A percentile compares a stretch with the other conserved stretches of the same genome.
phyloP scores from a whole-genome alignment of 2,329 filamentous ascomycete genomes.

The Delphinella strobiligena region DNA sequence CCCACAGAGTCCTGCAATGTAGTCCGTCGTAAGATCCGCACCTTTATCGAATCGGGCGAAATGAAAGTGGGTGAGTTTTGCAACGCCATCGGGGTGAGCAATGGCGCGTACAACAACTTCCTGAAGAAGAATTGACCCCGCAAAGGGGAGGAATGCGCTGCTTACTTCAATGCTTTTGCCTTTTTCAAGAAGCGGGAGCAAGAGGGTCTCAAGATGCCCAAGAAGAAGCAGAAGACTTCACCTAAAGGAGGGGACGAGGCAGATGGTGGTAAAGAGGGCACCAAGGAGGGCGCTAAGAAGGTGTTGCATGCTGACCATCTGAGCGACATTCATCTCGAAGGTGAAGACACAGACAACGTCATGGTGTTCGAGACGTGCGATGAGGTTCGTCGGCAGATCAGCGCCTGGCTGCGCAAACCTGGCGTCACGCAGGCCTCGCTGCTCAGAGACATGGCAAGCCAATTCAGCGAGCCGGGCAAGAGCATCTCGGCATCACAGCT shows the following conservation, averaged over 20 bases:
- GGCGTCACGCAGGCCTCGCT: slow-evolving; percentile 41
- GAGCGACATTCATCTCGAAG: slow-evolving; percentile 14
- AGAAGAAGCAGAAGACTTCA: slow-evolving; percentile 19
- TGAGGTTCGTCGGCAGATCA: slow-evolving; percentile 46
- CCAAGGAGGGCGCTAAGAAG: background rate
- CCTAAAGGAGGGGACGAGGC: slow-evolving; percentile 19
- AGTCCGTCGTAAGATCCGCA: slow-evolving; percentile 24
- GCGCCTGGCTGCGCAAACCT: slow-evolving; percentile 33
- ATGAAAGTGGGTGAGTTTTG: slow-evolving; percentile 35
- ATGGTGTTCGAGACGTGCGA: slow-evolving; percentile 46
- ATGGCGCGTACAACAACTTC: slow-evolving; percentile 29
- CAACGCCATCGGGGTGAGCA: slow-evolving; percentile 23
- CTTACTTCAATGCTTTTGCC: slow-evolving; percentile 17
- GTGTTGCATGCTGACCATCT: too few species aligned
- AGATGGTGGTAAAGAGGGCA: slow-evolving; percentile 7
- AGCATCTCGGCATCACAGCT: slow-evolving; percentile 35
- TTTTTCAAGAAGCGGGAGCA: slow-evolving; percentile 42
- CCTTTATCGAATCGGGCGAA: slow-evolving; percentile 30
- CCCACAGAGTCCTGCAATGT: background rate
- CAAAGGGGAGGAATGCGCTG: slow-evolving; percentile 18
- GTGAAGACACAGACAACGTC: slow-evolving; percentile 36
- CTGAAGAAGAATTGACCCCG: slow-evolving; percentile 34
- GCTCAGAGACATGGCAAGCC: slow-evolving; percentile 35
- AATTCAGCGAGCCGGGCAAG: slow-evolving; percentile 20
- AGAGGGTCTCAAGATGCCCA: slow-evolving; percentile 29